Evolutionary conservation across 75 land plant species (phyloP).

Genomic region (Cunninghamia lanceolata): DNA sequence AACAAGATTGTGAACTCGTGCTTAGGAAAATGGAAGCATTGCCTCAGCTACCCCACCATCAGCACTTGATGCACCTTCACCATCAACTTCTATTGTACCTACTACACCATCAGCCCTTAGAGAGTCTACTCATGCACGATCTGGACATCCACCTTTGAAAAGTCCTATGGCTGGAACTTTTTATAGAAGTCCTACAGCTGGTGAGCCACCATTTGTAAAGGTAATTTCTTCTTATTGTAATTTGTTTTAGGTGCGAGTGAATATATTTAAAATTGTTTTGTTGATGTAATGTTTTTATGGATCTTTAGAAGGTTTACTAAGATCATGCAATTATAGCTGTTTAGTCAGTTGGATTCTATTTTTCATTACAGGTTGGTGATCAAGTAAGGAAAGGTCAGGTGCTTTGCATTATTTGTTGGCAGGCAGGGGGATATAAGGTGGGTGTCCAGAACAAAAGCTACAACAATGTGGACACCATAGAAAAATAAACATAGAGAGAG

Average conservation of each 20-base stretch:
- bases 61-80: conserved; percentile 14
- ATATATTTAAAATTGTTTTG: neutral
- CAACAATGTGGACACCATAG: too few relatives aligned
- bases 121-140: conserved; percentile 34
- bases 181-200: conserved; percentile 71
- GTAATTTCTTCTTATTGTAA: conserved; percentile 23
- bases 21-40: conserved; percentile 86
- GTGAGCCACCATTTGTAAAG: conserved; percentile 79
- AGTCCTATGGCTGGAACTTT: conserved; percentile 94
- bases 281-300: neutral
- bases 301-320: neutral
- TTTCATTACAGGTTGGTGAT: conserved; percentile 66
- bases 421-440: too few relatives aligned
- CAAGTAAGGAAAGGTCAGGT: conserved; percentile 81
- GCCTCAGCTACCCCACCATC: conserved; percentile 36
- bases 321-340: neutral
- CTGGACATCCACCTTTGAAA: conserved; percentile 62
- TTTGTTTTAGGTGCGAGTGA: neutral
- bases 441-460: too few relatives aligned
- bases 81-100: conserved; percentile 23
- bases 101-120: conserved; percentile 24
- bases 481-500: too few relatives aligned
- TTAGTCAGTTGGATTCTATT: neutral
- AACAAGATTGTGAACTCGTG: conserved; percentile 63
- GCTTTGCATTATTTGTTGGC: too few relatives aligned